A percentile compares a stretch with the other conserved stretches of the same genome.
These are phyloP conservation scores for Umbelopsis isabellina DNA, from an alignment of 192 early-diverging fungal species.

Conservation along the genomic window DNA sequence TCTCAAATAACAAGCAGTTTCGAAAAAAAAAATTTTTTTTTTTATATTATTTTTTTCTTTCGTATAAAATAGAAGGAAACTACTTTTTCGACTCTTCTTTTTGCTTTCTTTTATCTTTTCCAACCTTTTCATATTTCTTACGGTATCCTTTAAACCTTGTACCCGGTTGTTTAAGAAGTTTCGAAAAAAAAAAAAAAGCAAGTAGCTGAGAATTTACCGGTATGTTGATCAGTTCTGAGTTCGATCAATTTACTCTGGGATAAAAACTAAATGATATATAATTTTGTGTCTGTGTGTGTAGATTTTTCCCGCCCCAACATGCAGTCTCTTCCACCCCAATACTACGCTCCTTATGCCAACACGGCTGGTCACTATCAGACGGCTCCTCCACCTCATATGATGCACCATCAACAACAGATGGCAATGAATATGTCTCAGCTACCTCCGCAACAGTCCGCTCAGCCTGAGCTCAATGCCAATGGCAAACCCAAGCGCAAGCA, in stretches of 20 bases:
- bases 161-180: no score
- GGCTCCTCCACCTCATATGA: constrained; percentile 17
- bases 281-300: no score
- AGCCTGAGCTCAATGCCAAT: constrained; percentile 7
- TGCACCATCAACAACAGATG: constrained; percentile 17
- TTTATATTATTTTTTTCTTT: background rate
- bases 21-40: constrained; percentile 15
- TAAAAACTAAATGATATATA: background rate
- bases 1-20: constrained; percentile 7
- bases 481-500: constrained; percentile 62
- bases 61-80: background rate
- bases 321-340: constrained; percentile 18
- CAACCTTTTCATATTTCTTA: background rate
- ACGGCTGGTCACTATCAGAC: constrained; percentile 8
- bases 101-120: background rate
- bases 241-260: background rate
- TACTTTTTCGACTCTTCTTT: background rate
- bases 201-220: no score
- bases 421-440: constrained; percentile 18
- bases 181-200: no score
- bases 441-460: constrained; percentile 6
- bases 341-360: constrained; percentile 13
- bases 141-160: background rate
- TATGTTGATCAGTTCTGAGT: no score
- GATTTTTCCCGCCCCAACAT: background rate